phyloP scores from a whole-genome alignment of 768 basidiomycete genomes.

The Pisolithus tinctorius region DNA sequence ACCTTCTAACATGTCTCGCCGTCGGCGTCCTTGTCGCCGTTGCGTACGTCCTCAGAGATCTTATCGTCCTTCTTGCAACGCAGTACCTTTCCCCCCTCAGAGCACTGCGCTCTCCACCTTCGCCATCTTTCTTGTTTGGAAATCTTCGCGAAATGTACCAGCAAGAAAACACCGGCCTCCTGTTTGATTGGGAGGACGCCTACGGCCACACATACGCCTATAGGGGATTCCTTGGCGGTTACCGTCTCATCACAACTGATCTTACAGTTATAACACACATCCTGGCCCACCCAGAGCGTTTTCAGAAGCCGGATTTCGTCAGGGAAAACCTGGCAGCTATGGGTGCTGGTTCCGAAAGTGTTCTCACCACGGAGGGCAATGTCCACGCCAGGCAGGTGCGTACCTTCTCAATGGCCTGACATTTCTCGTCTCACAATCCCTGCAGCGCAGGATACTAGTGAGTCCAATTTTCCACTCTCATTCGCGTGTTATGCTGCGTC shows the following conservation, averaged over 20 bases:
- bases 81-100: constrained; percentile 44
- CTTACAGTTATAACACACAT: constrained; percentile 52
- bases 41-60: constrained; percentile 24
- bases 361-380: constrained; percentile 49
- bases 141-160: constrained; percentile 49
- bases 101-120: constrained; percentile 40
- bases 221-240: constrained; percentile 45
- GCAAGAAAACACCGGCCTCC: constrained; percentile 49
- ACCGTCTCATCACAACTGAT: constrained; percentile 54
- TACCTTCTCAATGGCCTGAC: neutral
- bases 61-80: constrained; percentile 37
- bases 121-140: constrained; percentile 42
- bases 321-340: constrained; percentile 44
- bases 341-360: constrained; percentile 42
- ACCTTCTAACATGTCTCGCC: neutral
- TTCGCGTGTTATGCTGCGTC: neutral
- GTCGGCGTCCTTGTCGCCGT: neutral
- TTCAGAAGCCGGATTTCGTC: constrained; percentile 57
- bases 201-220: constrained; percentile 49
- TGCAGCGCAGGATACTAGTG: constrained; percentile 46
- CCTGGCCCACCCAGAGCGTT: constrained; percentile 47
- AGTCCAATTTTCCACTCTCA: constrained; percentile 15
- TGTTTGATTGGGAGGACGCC: constrained; percentile 37
- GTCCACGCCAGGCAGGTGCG: constrained; percentile 47
- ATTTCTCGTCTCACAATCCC: neutral